Base-by-base conservation (phyloP, 345 rosid species). In the Pistacia atlantica region DNA sequence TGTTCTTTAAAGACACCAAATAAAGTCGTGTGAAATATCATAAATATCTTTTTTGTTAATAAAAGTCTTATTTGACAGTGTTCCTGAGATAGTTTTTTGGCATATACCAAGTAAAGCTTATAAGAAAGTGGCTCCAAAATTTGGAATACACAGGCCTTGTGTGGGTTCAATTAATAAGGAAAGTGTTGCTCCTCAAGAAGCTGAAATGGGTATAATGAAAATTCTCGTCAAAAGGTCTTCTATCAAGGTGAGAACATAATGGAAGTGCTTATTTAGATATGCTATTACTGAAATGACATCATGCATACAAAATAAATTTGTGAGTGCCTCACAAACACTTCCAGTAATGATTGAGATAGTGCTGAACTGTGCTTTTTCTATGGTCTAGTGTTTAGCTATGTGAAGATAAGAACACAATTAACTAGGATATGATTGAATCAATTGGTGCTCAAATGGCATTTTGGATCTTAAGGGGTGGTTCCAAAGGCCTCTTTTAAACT, bases 11-110 rank as follows among this genome's bases (percentile, higher is more conserved):
- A 5, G 22, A 14, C 20, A 45, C 12, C 75, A 13, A 42, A 45
- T 20, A 22, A 58, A 25, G 54, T 35, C 46, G 46, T 60, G 5
- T 1, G 18, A 25, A 45, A 11, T 7, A 60, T 22, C 60, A 22
- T 22, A 42, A 42, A 42, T 42, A 9, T 28, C 3, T 28, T 45
- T 61, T 48, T 6, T 10, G 48, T 61, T 49, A n/a, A 48, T 73
- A 17, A 62, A 48, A 69, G 58, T 59, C 35, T 75, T 33, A 12
- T 31, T 69, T 22, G 6, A 25, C 87, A 89, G 99, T 65, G 85
- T 92, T 61, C 97, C 95, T 18, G 98, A 96, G 88, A 69, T 96
- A 59, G 78, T 96, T 58, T 92, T 96, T 82, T 96, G 97, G 98
- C 99, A 96, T 55, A 87, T 93, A 86, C 99, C 98, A 1, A 91